Evolutionary conservation across 352 stramenopile genomes (phyloP).

Genomic region (Thraustochytrium sp.): DNA sequence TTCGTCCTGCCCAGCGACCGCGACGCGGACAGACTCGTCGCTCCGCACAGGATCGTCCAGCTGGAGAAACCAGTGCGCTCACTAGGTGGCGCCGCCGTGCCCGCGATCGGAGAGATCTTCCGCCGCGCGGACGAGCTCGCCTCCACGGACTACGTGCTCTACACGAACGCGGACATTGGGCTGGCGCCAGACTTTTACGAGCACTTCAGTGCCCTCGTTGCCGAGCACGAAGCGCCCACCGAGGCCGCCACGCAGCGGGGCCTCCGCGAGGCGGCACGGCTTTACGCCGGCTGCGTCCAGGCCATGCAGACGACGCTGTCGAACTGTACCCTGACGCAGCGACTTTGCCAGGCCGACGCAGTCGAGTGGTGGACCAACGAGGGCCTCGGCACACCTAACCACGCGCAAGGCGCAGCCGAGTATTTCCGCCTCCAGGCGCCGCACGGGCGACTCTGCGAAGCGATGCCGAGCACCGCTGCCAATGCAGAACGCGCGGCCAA

Average conservation of each 20-base stretch:
- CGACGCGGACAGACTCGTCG: background rate
- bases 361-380: background rate
- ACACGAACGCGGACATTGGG: constrained; percentile 31
- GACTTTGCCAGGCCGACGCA: background rate
- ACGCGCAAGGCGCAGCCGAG: too few relatives aligned
- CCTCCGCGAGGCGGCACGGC: background rate
- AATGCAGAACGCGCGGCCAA: too few relatives aligned
- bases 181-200: background rate
- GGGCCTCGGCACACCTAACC: background rate
- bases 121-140: background rate
- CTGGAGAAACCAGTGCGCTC: background rate
- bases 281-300: background rate
- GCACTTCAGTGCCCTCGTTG: background rate
- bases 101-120: constrained; percentile 12
- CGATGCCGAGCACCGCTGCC: too few relatives aligned
- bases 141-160: background rate
- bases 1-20: background rate
- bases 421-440: too few relatives aligned
- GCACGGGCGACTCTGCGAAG: too few relatives aligned
- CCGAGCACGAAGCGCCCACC: background rate
- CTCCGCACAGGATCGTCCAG: background rate
- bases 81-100: background rate
- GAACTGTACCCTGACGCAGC: background rate
- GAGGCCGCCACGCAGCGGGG: background rate
- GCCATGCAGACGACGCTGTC: background rate